phyloP scores from a whole-genome alignment of 768 basidiomycete genomes.

The Serendipita indica region DNA sequence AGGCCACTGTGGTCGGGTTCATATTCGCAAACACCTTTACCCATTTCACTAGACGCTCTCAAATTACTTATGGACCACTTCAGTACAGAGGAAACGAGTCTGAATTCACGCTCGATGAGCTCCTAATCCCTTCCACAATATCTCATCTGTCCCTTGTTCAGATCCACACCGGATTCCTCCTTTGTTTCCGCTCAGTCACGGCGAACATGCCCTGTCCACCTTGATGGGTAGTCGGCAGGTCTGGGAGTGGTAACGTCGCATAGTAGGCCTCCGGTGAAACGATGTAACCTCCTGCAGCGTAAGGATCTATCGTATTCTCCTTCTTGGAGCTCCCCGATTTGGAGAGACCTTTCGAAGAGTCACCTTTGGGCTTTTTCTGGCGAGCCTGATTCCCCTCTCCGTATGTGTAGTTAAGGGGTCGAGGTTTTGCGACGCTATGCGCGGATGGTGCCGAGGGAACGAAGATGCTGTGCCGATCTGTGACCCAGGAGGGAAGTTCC shows the following conservation, averaged over 20 bases:
- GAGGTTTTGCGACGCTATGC: not conserved
- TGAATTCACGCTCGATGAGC: too few species aligned
- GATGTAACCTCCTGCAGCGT: not conserved
- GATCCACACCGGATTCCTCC: not conserved
- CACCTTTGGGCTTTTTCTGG: not conserved
- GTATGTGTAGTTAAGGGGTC: not conserved
- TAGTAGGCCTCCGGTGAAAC: slow-evolving; percentile 3
- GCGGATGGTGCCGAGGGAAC: not conserved
- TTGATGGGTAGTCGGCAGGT: too few species aligned
- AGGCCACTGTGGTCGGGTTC: too few species aligned
- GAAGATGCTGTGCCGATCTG: slow-evolving; percentile 1
- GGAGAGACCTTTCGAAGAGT: too few species aligned
- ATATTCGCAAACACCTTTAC: too few species aligned
- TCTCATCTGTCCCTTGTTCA: not conserved
- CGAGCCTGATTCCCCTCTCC: not conserved
- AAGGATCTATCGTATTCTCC: not conserved
- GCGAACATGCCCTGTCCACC: too few species aligned
- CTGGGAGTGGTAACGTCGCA: not conserved
- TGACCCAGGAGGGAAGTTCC: slow-evolving; percentile 4
- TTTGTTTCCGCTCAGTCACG: not conserved
- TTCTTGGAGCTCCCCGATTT: not conserved
- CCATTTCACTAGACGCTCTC: too few species aligned
- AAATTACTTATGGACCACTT: too few species aligned
- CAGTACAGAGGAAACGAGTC: too few species aligned
- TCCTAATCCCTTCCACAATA: too few species aligned